Conservation (phyloP, 371 early-diverging fungal species). For the Scutellospora calospora region DNA sequence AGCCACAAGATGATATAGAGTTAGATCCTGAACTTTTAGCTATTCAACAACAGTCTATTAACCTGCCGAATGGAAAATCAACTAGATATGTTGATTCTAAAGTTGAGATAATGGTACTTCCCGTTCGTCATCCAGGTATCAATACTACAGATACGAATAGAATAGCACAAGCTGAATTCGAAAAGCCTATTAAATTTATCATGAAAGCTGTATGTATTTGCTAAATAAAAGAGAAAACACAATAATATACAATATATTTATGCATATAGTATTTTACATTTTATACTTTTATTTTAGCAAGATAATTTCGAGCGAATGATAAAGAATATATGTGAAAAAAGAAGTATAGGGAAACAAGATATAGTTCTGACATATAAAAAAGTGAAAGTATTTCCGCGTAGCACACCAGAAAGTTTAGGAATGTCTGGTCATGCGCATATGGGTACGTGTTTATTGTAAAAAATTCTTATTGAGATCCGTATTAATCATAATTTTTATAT, state of each 20-base stretch:
- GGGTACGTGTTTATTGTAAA: slow-evolving; percentile 19
- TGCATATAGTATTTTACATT: neutral
- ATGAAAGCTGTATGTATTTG: slow-evolving; percentile 12
- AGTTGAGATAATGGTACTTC: slow-evolving; percentile 28
- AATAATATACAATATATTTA: neutral
- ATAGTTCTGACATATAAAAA: slow-evolving; percentile 44
- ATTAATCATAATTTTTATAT: neutral
- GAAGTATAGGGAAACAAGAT: slow-evolving; percentile 28
- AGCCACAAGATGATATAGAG: slow-evolving; percentile 15
- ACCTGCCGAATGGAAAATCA: neutral
- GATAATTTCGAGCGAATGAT: slow-evolving; percentile 44
- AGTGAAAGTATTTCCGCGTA: slow-evolving; percentile 43
- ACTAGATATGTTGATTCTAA: neutral
- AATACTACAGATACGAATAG: neutral
- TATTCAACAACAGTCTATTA: slow-evolving; percentile 14
- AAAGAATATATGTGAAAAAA: slow-evolving; percentile 7
- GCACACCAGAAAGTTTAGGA: slow-evolving; percentile 44
- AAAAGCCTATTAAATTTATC: slow-evolving; percentile 39
- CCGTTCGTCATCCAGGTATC: slow-evolving; percentile 8
- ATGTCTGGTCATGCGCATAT: slow-evolving; percentile 32
- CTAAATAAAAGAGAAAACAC: neutral
- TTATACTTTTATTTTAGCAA: slow-evolving; percentile 19
- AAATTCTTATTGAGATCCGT: neutral
- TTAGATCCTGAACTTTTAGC: slow-evolving; percentile 37
- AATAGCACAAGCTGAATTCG: neutral